Evolutionary conservation across 805 yeast genomes (phyloP).

Genomic region (Ogataea nakhonphanomensis): DNA sequence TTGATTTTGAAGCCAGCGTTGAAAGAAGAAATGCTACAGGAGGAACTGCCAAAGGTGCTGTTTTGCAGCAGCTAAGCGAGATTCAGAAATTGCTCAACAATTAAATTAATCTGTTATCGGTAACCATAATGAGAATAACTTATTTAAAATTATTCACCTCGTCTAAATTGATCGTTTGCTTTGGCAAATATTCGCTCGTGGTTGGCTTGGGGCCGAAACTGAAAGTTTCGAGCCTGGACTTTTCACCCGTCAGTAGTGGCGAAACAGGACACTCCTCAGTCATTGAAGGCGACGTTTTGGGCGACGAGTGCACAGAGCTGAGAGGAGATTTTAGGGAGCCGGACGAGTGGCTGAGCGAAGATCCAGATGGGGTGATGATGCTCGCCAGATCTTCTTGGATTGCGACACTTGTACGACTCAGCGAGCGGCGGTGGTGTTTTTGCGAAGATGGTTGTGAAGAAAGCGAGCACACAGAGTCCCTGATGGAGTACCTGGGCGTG

Average conservation of each 20-base stretch:
- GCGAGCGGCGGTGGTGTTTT: conserved; percentile 14
- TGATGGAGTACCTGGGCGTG: conserved; percentile 1
- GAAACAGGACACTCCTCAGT: conserved; percentile 7
- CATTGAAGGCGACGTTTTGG: conserved; percentile 6
- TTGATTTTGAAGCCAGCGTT: conserved; percentile 88
- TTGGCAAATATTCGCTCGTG: conserved; percentile 8
- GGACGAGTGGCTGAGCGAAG: not conserved
- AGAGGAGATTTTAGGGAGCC: conserved; percentile 3
- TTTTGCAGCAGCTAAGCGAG: conserved; percentile 61
- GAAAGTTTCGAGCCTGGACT: conserved; percentile 12
- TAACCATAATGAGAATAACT: not conserved
- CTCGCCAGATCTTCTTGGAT: conserved; percentile 12
- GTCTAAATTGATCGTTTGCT: conserved; percentile 18
- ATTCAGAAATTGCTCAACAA: conserved; percentile 22
- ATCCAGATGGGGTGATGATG: not conserved
- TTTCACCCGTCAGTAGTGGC: conserved; percentile 7
- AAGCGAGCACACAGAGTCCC: conserved; percentile 1
- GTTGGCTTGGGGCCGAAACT: conserved; percentile 9
- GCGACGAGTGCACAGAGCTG: conserved; percentile 10
- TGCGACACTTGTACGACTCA: conserved; percentile 13
- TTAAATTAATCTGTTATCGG: not conserved
- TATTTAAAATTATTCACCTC: conserved; percentile 11
- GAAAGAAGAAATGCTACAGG: conserved; percentile 97
- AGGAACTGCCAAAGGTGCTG: conserved; percentile 92
- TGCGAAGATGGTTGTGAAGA: conserved; percentile 1